Conservation (phyloP, 306 rosid species). For the Hippophae tibetana region DNA sequence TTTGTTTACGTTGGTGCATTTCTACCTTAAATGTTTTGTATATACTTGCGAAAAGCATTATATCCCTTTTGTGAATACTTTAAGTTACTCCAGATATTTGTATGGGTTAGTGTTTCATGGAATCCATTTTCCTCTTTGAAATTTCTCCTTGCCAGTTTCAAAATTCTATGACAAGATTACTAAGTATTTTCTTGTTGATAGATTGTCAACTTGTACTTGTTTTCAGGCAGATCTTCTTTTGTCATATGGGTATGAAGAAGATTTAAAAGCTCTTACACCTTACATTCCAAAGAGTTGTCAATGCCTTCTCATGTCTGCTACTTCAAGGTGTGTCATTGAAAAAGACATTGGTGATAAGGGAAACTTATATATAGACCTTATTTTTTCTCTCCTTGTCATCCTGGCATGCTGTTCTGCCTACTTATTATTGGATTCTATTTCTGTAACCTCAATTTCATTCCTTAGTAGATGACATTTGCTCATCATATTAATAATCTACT, state of each 20-base stretch:
- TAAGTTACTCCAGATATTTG: not conserved
- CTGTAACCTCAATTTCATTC: not conserved
- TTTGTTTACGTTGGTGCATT: not conserved
- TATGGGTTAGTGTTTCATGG: not conserved
- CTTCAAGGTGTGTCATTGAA: conserved; percentile 59
- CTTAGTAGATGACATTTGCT: not conserved
- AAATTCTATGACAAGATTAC: not conserved
- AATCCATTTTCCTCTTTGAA: not conserved
- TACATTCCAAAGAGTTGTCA: conserved; percentile 83
- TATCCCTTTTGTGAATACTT: not conserved
- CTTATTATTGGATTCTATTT: not conserved
- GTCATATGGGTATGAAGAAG: conserved; percentile 86
- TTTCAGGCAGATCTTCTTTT: conserved; percentile 94
- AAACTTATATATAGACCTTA: conserved; percentile 6
- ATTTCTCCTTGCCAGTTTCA: not conserved
- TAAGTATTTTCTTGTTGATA: conserved; percentile 1
- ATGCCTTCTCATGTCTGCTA: conserved; percentile 96
- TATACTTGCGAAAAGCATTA: not conserved
- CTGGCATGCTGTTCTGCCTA: conserved; percentile 1
- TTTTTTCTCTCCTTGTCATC: not conserved
- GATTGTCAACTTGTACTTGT: conserved; percentile 16
- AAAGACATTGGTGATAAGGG: conserved; percentile 14
- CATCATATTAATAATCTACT: not conserved
- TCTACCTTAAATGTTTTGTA: not conserved
- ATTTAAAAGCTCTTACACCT: conserved; percentile 68